Evolutionary conservation across 495 filamentous ascomycete genomes (phyloP).

Genomic region (Glutinoglossum americanum): DNA sequence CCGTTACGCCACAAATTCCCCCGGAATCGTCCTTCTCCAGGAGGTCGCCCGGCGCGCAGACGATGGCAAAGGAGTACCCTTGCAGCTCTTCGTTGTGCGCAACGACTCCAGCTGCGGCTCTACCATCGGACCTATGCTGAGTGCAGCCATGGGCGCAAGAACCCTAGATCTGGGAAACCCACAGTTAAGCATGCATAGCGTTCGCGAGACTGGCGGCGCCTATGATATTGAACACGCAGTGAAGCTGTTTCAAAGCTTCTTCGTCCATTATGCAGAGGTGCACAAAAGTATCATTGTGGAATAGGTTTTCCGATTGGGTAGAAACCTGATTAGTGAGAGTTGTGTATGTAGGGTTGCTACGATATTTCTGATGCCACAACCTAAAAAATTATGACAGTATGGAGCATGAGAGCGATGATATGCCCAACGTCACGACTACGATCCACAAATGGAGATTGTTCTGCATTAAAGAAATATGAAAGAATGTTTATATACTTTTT

Average conservation of each 20-base stretch:
- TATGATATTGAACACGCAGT: constrained; percentile 79
- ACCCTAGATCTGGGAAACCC: constrained; percentile 89
- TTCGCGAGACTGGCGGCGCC: constrained; percentile 72
- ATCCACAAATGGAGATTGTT: not conserved
- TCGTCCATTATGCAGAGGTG: constrained; percentile 57
- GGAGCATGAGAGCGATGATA: too few relatives aligned
- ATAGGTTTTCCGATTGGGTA: constrained; percentile 3
- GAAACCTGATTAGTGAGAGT: not conserved
- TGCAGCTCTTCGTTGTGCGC: constrained; percentile 89
- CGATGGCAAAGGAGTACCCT: constrained; percentile 40
- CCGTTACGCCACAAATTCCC: constrained; percentile 86
- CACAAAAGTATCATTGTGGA: constrained; percentile 69
- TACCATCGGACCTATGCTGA: constrained; percentile 92
- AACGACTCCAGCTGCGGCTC: constrained; percentile 88
- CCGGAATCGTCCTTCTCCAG: constrained; percentile 79
- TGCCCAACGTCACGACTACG: too few relatives aligned
- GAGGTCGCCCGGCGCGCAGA: constrained; percentile 52
- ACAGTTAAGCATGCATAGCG: constrained; percentile 95
- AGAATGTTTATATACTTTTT: too few relatives aligned
- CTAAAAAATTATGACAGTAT: too few relatives aligned
- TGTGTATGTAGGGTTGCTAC: not conserved
- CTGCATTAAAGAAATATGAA: too few relatives aligned
- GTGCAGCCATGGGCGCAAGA: constrained; percentile 59
- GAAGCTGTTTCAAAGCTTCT: constrained; percentile 72
- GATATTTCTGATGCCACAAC: not conserved